These are phyloP conservation scores for Aspergillus coremiiformis DNA, from an alignment of 495 filamentous ascomycete species.

Conservation along the genomic window DNA sequence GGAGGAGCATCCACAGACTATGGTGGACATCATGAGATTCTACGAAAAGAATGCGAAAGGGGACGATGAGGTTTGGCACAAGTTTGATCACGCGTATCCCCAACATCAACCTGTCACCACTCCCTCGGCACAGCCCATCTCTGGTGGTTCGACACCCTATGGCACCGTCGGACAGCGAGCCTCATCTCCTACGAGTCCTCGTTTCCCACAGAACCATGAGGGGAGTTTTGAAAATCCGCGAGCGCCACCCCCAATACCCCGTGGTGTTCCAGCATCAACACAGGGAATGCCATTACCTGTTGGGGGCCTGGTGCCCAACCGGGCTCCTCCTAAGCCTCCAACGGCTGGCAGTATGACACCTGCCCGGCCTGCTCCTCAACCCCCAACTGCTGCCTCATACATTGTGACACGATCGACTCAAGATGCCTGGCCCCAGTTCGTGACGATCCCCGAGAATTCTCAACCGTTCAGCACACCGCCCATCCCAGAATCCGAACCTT, in stretches of 20 bases:
- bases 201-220: slow-evolving; percentile 86
- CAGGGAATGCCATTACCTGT: slow-evolving; percentile 27
- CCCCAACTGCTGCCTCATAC: slow-evolving; percentile 33
- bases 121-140: slow-evolving; percentile 17
- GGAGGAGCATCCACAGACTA: slow-evolving; percentile 87
- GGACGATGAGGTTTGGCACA: slow-evolving; percentile 84
- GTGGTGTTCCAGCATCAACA: slow-evolving; percentile 30
- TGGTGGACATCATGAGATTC: slow-evolving; percentile 91
- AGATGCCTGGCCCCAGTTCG: slow-evolving; percentile 12
- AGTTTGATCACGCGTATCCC: slow-evolving; percentile 79
- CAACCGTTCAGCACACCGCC: slow-evolving; percentile 26
- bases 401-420: slow-evolving; percentile 15
- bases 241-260: slow-evolving; percentile 83
- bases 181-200: slow-evolving; percentile 80
- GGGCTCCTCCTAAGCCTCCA: slow-evolving; percentile 40
- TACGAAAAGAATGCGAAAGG: slow-evolving; percentile 88
- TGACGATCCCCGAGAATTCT: slow-evolving; percentile 2
- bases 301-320: slow-evolving; percentile 35
- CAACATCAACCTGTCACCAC: slow-evolving; percentile 46
- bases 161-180: slow-evolving; percentile 26
- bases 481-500: slow-evolving; percentile 48
- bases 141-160: slow-evolving; percentile 11
- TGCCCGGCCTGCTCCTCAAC: slow-evolving; percentile 44
- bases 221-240: slow-evolving; percentile 96
- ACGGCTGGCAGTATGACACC: slow-evolving; percentile 25